phyloP scores from a whole-genome alignment of 306 rosid genomes.

The Trifolium pratense region DNA sequence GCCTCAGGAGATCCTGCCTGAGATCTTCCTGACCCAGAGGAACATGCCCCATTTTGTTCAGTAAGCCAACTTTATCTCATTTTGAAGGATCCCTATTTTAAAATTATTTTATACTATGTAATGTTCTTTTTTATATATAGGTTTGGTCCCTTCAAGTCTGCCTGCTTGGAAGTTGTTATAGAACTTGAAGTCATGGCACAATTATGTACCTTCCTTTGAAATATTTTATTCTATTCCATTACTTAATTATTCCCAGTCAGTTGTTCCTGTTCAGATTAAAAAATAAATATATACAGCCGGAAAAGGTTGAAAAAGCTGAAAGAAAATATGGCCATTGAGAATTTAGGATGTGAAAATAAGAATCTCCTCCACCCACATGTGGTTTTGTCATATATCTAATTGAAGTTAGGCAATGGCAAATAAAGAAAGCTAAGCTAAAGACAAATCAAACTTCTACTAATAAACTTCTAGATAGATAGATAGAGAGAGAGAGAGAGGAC shows the following conservation, averaged over 20 bases:
- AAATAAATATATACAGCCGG: constrained; percentile 38
- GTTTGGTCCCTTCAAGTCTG: constrained; percentile 60
- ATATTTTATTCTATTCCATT: constrained; percentile 45
- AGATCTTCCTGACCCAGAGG: constrained; percentile 56
- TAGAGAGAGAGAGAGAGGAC: neutral
- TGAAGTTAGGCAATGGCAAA: constrained; percentile 37
- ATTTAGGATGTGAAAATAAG: constrained; percentile 64
- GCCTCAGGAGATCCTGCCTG: constrained; percentile 50
- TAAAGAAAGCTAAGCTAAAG: constrained; percentile 38
- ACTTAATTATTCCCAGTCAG: constrained; percentile 46
- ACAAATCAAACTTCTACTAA: constrained; percentile 31
- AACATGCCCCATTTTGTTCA: constrained; percentile 75
- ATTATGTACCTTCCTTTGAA: constrained; percentile 52
- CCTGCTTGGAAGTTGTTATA: constrained; percentile 75
- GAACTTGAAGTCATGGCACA: constrained; percentile 72
- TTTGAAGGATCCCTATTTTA: constrained; percentile 56
- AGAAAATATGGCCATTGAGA: constrained; percentile 45
- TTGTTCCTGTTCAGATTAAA: constrained; percentile 48
- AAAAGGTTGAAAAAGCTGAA: constrained; percentile 44
- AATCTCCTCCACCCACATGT: constrained; percentile 55
- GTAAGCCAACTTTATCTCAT: constrained; percentile 63
- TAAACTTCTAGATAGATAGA: neutral
- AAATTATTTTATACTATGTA: constrained; percentile 27
- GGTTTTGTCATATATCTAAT: constrained; percentile 43
- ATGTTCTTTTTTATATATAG: constrained; percentile 37